A percentile compares a stretch with the other conserved stretches of the same genome.
These are phyloP conservation scores for Ascosphaera pollenicola DNA, from an alignment of 2,329 filamentous ascomycete species.

Conservation along the genomic window DNA sequence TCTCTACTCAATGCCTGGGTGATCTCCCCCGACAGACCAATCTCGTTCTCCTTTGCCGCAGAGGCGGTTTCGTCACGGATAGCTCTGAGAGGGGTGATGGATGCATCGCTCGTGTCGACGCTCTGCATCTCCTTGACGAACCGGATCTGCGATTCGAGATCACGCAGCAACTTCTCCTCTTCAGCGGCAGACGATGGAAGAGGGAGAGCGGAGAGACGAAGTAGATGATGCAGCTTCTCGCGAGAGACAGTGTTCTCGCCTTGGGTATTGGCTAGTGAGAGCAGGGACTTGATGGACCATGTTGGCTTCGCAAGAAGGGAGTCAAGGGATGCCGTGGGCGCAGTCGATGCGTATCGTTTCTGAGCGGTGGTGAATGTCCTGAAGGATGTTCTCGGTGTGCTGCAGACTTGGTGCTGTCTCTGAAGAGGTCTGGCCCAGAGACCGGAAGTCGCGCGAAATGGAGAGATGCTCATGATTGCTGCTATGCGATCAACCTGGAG, in stretches of 20 bases:
- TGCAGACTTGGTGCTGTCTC: background rate
- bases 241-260: conserved; percentile 30
- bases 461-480: background rate
- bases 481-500: too few species aligned
- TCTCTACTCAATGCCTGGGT: conserved; percentile 19
- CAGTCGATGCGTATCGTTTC: background rate
- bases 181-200: conserved; percentile 39
- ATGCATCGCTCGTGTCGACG: conserved; percentile 42
- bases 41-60: conserved; percentile 16
- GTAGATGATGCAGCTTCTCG: conserved; percentile 55
- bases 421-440: background rate
- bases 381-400: background rate
- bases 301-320: conserved; percentile 42
- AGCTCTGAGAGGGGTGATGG: conserved; percentile 48
- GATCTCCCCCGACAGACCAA: conserved; percentile 15
- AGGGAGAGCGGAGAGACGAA: conserved; percentile 74
- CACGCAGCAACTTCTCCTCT: conserved; percentile 48
- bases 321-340: background rate
- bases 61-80: conserved; percentile 48
- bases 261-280: conserved; percentile 18
- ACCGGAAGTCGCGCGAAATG: background rate
- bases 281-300: conserved; percentile 64
- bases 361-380: background rate
- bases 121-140: conserved; percentile 76
- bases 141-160: conserved; percentile 59